Conservation (phyloP, 2,329 filamentous ascomycete genomes). For the Cladorrhinum sp. region DNA sequence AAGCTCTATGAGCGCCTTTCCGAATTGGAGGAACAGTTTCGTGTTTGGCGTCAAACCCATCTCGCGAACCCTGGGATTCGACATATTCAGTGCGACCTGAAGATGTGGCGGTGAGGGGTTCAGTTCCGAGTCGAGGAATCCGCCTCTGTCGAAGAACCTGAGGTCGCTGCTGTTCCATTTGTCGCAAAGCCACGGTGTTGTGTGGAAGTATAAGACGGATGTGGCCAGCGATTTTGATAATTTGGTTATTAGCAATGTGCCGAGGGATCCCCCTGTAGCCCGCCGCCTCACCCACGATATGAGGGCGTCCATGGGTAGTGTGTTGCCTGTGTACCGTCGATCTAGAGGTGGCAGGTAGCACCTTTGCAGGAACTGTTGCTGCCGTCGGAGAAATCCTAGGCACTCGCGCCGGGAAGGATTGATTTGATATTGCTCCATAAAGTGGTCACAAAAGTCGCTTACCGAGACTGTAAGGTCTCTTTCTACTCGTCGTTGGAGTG, state of each 20-base stretch:
- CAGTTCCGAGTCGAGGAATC: not conserved
- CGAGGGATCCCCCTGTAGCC: not conserved
- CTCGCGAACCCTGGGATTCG: not conserved
- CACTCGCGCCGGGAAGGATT: not conserved
- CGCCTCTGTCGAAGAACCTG: not conserved
- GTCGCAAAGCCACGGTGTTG: not conserved
- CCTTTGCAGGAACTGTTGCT: not conserved
- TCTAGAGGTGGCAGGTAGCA: not conserved
- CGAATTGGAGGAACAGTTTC: not conserved
- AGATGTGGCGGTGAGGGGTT: not conserved
- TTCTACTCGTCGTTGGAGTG: not conserved
- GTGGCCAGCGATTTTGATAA: not conserved
- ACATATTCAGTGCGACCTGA: not conserved
- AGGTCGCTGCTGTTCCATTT: not conserved
- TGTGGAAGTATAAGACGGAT: not conserved
- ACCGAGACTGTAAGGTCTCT: not conserved
- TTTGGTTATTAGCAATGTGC: not conserved
- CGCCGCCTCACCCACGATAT: not conserved
- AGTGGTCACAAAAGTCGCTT: not conserved
- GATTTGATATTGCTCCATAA: not conserved
- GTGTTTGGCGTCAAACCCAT: not conserved
- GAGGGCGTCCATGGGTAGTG: not conserved
- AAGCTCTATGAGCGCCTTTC: not conserved
- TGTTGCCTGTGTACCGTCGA: not conserved
- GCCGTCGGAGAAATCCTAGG: not conserved